Base-by-base conservation (phyloP, 2,329 filamentous ascomycete species). In the Venturia aucupariae region DNA sequence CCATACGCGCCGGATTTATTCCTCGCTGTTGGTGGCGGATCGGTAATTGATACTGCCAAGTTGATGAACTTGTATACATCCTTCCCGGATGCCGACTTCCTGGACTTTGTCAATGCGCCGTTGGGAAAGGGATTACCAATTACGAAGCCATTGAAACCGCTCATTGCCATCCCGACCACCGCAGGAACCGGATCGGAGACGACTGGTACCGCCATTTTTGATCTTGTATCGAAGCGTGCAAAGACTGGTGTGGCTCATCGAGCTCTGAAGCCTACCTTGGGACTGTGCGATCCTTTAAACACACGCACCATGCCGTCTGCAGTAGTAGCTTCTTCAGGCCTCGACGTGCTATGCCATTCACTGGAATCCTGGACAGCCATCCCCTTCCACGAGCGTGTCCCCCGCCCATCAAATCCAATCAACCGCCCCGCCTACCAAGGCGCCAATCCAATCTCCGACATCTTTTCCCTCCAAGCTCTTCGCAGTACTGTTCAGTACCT, bases 321-420 rank as follows among this genome's bases (percentile, higher is more conserved):
- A 44, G 94, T 99, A 27, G 92, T 95, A 77, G 91, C 94, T 3
- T 87, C 88, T 30, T 96, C 92, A 0, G 95, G 94, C 1, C 83
- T 99, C 1, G 94, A 99, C 72, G 94, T 99, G 2, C 83, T 99
- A 44, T 99, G 93, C 75, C 95, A 99, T 78, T 88, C 89, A 15
- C 86, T 99, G 46, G 95, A 99, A 76, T 95, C 90, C 4, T 99
- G 93, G 91, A 99, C 94, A 0, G 94, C 94, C 2, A 97, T 99
- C 67, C 95, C 95, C 0, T 99, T 91, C 79, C 83, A 90, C 70
- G 89, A 96, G 80, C 86, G 94, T 61, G 85, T 82, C 0, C 94
- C 94, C 0, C 82, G 93, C 2, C 95, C 95, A 0, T 78, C 84
- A 4, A 97, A 99, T 74, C 94, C 95, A 0, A 90, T 99, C 69